Conservation (phyloP, 495 filamentous ascomycete species). For the Schizothecium vesticola region DNA sequence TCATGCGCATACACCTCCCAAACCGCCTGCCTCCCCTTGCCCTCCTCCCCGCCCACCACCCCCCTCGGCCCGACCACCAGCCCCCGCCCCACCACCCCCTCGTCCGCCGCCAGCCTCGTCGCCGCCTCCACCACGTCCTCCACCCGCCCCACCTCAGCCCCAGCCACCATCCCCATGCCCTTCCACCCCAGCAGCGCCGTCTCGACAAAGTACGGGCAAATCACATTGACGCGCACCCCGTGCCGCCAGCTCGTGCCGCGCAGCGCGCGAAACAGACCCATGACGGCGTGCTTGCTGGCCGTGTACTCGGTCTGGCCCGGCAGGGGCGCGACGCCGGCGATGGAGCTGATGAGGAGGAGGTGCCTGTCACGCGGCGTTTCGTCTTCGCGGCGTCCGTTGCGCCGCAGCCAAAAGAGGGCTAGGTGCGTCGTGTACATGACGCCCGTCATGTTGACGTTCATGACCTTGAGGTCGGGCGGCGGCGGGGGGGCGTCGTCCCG, state of each 20-base stretch:
- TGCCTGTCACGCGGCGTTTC: slow-evolving; percentile 36
- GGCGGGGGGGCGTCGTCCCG: slow-evolving; percentile 45
- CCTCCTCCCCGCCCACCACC: slow-evolving; percentile 22
- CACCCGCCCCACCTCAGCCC: slow-evolving; percentile 43
- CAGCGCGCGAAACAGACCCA: slow-evolving; percentile 57
- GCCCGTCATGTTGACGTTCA: slow-evolving; percentile 58
- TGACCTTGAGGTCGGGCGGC: slow-evolving; percentile 47
- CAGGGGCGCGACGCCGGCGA: slow-evolving; percentile 46
- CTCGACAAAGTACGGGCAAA: slow-evolving; percentile 63
- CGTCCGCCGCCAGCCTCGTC: slow-evolving; percentile 42
- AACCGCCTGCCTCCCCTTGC: slow-evolving; percentile 18
- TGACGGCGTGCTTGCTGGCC: slow-evolving; percentile 58
- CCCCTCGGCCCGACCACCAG: slow-evolving; percentile 51
- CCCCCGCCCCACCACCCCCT: slow-evolving; percentile 45
- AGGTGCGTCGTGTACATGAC: slow-evolving; percentile 61
- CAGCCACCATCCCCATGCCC: slow-evolving; percentile 48
- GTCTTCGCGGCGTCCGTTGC: slow-evolving; percentile 23
- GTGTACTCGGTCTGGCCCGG: slow-evolving; percentile 50
- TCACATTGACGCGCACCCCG: slow-evolving; percentile 54
- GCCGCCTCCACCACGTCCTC: slow-evolving; percentile 45
- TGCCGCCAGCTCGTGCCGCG: slow-evolving; percentile 39
- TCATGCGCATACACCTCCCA: slow-evolving; percentile 58
- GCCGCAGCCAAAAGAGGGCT: slow-evolving; percentile 52
- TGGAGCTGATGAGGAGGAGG: slow-evolving; percentile 52
- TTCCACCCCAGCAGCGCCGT: slow-evolving; percentile 48